Conservation (phyloP, 768 basidiomycete genomes). For the Auriscalpium vulgare region DNA sequence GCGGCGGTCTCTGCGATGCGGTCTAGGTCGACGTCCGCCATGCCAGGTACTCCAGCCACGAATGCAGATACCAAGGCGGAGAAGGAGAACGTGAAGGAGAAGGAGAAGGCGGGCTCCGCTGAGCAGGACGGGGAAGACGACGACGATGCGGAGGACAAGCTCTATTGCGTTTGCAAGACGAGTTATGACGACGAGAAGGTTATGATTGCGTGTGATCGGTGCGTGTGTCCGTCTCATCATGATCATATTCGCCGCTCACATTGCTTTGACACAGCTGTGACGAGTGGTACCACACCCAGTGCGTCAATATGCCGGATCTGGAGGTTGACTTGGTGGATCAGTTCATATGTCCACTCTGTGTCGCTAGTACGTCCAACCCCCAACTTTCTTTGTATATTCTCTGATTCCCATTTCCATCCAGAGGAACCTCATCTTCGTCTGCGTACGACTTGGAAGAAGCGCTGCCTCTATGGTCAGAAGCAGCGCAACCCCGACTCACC, state of each 20-base stretch:
- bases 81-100: slow-evolving; percentile 36
- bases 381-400: neutral
- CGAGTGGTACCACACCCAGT: slow-evolving; percentile 90
- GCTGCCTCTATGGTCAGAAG: slow-evolving; percentile 64
- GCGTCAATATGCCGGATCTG: slow-evolving; percentile 73
- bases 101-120: slow-evolving; percentile 14
- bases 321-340: slow-evolving; percentile 86
- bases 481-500: slow-evolving; percentile 54
- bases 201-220: slow-evolving; percentile 95
- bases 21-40: slow-evolving; percentile 64
- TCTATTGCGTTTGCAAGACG: slow-evolving; percentile 87
- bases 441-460: slow-evolving; percentile 71
- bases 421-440: slow-evolving; percentile 53
- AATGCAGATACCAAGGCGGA: slow-evolving; percentile 38
- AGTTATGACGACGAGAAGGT: slow-evolving; percentile 79
- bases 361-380: slow-evolving; percentile 49
- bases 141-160: slow-evolving; percentile 48
- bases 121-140: slow-evolving; percentile 32
- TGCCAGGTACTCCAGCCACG: slow-evolving; percentile 40
- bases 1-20: slow-evolving; percentile 33
- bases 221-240: slow-evolving; percentile 19
- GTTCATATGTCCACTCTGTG: slow-evolving; percentile 82
- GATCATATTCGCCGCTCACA: neutral
- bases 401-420: slow-evolving; percentile 22
- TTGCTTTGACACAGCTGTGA: slow-evolving; percentile 54